Base-by-base conservation (phyloP, 2,329 filamentous ascomycete genomes). In the Stemphylium lycopersici region DNA sequence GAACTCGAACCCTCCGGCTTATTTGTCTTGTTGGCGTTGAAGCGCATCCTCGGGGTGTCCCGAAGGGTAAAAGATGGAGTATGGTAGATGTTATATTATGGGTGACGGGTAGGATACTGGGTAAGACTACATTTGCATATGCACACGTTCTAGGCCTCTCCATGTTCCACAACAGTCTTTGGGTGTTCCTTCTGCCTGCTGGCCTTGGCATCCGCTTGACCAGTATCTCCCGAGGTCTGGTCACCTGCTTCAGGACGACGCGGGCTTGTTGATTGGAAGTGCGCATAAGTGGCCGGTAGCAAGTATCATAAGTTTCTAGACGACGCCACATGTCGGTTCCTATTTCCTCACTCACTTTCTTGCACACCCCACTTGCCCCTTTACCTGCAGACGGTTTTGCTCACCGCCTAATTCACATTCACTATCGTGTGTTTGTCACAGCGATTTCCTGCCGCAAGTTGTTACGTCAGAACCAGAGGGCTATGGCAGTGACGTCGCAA, bases 11-110 rank as follows among this genome's bases (percentile, higher is more conserved):
- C 47, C 38, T 41, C 15, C 46, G 37, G 32, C 16, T 49, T 42
- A 29, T 53, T 48, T 48, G 12, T 52, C 26, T 29, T 29, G 3
- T 54, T 48, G 65, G 64, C 64, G 62, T 68, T 66, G 34, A 34
- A 63, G 58, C 54, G 59, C 42, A 47, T 56, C 47, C 24, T 31
- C 47, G 37, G 31, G 42, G 39, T 15, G 40, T 37, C 32, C 26
- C 26, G 40, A 41, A 26, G 16, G 32, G 43, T 10, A 57, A 55
- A 58, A 52, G 41, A 47, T 48, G 56, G 56, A 58, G 56, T 59
- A 52, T 41, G 45, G 48, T 18, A 40, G 42, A 39, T 32, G 24
- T 38, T 32, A 26, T 48, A 49, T 34, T 16, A 52, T 45, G 47
- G 45, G 15, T 42, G 38, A 24, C 48, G 16, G 34, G 26, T 26